phyloP scores from a whole-genome alignment of 2,329 filamentous ascomycete genomes.

The Calcarisporium arbuscula region DNA sequence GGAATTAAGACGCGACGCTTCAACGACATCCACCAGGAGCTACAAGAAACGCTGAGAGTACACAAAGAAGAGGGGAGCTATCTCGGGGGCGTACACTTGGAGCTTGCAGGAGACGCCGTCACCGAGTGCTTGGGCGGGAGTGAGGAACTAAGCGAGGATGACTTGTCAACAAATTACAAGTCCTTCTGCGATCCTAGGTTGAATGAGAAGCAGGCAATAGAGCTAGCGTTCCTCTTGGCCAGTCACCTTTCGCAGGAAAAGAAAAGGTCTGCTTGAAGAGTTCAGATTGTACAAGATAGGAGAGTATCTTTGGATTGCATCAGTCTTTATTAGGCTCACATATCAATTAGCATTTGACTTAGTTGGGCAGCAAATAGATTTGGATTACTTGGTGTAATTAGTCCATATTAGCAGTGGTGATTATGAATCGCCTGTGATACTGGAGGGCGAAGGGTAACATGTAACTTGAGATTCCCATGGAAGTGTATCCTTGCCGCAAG shows the following conservation, averaged over 20 bases:
- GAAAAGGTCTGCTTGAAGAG: too few relatives aligned
- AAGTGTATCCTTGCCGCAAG: too few relatives aligned
- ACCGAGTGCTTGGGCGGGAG: conserved; percentile 94
- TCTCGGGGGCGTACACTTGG: conserved; percentile 88
- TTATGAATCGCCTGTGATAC: too few relatives aligned
- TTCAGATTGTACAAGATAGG: too few relatives aligned
- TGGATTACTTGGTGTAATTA: too few relatives aligned
- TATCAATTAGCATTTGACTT: too few relatives aligned
- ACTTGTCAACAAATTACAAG: conserved; percentile 85
- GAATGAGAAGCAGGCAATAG: conserved; percentile 96
- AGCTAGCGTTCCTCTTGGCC: conserved; percentile 88
- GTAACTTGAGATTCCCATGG: too few relatives aligned
- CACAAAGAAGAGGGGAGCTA: conserved; percentile 80
- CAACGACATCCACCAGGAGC: conserved; percentile 80
- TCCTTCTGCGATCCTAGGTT: conserved; percentile 92
- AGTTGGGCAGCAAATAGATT: too few relatives aligned
- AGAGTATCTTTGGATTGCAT: too few relatives aligned
- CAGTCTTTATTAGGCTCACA: too few relatives aligned
- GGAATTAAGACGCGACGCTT: conserved; percentile 93
- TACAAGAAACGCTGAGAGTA: conserved; percentile 75
- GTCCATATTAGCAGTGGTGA: too few relatives aligned
- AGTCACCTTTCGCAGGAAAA: conserved; percentile 57
- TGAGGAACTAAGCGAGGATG: conserved; percentile 79
- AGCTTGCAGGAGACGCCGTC: conserved; percentile 91
- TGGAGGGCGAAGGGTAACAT: too few relatives aligned